Conservation (phyloP, 1,284 basidiomycete genomes). For the Ustanciosporium gigantosporum region DNA sequence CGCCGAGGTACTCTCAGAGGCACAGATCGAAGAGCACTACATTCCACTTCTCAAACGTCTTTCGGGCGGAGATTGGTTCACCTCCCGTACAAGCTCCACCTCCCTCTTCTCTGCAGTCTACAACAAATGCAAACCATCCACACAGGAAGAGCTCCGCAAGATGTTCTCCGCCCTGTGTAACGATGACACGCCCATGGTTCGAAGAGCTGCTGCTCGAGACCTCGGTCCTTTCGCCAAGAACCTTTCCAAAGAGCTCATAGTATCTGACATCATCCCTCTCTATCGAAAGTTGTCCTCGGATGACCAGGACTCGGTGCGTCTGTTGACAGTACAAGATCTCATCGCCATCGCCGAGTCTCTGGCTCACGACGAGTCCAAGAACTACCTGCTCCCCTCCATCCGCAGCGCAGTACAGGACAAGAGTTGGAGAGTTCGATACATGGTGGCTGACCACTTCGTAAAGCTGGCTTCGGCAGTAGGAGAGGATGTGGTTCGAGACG, state of each 20-base stretch:
- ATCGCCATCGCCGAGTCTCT: constrained; percentile 89
- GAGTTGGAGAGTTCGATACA: constrained; percentile 98
- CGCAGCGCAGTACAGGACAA: constrained; percentile 85
- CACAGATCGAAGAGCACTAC: constrained; percentile 87
- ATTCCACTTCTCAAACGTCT: constrained; percentile 88
- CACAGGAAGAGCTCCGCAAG: constrained; percentile 88
- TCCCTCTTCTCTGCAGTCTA: constrained; percentile 94
- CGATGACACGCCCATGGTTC: constrained; percentile 99
- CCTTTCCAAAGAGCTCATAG: constrained; percentile 64
- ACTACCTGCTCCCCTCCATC: constrained; percentile 80
- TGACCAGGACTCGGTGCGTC: constrained; percentile 96
- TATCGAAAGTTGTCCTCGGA: constrained; percentile 93
- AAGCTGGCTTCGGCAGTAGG: constrained; percentile 90
- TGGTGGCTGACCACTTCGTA: constrained; percentile 98
- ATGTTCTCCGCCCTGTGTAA: constrained; percentile 80
- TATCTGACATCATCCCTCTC: constrained; percentile 82
- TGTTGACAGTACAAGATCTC: constrained; percentile 92
- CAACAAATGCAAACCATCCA: constrained; percentile 63
- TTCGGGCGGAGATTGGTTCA: constrained; percentile 97
- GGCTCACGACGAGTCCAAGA: constrained; percentile 82
- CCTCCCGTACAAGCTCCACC: constrained; percentile 93
- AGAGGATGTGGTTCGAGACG: constrained; percentile 86
- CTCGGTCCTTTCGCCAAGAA: constrained; percentile 68
- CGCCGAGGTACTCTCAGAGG: constrained; percentile 74
- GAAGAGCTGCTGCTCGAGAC: constrained; percentile 93